Conservation (phyloP, 805 yeast genomes). For the Spathaspora arborariae region DNA sequence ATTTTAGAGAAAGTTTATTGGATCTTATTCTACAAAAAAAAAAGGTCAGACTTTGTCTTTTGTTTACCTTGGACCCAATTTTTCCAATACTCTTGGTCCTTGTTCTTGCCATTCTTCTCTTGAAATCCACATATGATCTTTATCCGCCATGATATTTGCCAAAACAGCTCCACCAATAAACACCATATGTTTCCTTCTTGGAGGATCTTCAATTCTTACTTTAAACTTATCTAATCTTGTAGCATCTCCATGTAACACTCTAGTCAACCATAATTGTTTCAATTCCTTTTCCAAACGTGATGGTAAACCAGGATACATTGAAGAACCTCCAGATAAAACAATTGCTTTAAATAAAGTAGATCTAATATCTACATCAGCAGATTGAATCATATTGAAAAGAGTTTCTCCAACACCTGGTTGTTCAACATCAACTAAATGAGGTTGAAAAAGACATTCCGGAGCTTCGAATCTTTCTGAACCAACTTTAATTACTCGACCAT, state of each 20-base stretch:
- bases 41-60: not conserved
- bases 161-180: constrained; percentile 98
- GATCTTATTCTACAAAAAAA: not conserved
- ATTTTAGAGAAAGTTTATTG: too few relatives aligned
- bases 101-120: constrained; percentile 98
- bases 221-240: constrained; percentile 85
- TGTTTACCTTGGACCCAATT: constrained; percentile 83
- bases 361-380: constrained; percentile 92
- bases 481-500: constrained; percentile 88
- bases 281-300: constrained; percentile 92
- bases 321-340: constrained; percentile 95
- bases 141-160: constrained; percentile 97
- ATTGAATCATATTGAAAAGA: constrained; percentile 85
- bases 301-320: constrained; percentile 98
- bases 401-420: constrained; percentile 96
- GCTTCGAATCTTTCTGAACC: constrained; percentile 97
- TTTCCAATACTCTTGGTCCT: constrained; percentile 79
- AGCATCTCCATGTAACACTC: constrained; percentile 84
- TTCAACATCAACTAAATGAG: constrained; percentile 89
- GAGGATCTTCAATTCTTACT: constrained; percentile 97
- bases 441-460: constrained; percentile 96
- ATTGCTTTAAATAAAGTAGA: constrained; percentile 85
- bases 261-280: constrained; percentile 92
- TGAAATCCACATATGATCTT: constrained; percentile 96
- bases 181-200: constrained; percentile 98